Base-by-base conservation (phyloP, 495 filamentous ascomycete genomes). In the Hypoxylon fragiforme region DNA sequence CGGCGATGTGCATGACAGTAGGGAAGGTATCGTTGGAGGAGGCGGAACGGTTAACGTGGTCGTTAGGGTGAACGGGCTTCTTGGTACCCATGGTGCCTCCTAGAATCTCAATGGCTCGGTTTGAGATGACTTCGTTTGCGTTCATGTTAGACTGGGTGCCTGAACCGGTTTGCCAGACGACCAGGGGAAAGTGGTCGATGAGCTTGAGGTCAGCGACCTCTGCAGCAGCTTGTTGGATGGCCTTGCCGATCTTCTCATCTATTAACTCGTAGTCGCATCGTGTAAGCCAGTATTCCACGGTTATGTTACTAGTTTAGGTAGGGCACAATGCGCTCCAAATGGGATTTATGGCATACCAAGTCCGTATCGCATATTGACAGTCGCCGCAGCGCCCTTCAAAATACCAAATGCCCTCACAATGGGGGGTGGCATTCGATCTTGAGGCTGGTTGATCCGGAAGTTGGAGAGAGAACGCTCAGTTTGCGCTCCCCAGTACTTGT, bases 121-220 rank as follows among this genome's bases (percentile, higher is more conserved):
- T 98, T 52, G 92, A 96, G 75, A 98, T 98, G 71, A 98, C 94
- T 76, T 98, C 94, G 75, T 98, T 98, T 70, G 94, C 92, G 80
- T 98, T 98, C 94, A 98, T 98, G 84, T 98, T 98, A 69, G 91
- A 96, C 77, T 98, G 94, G 19, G 94, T 98, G 64, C 94, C 94
- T 13, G 95, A 97, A 49, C 94, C 94, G 30, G 94, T 98, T 75
- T 98, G 94, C 94, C 94, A 98, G 66, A 98, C 92, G 44, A 97
- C 94, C 41, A 98, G 87, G 47, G 92, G 94, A 77, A 98, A 98
- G 83, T 98, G 94, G 73, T 96, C 91, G 67, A 95, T 72, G 57
- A 97, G 86, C 81, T 97, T 96, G 64, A 92, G 85, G 59, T 87
- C 86, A 36, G 92, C 91, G 31, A 98, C 95, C 76, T 98, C 94